Percentiles rank a stretch among this genome's conserved stretches.
These are phyloP conservation scores for Microsporum audouinii DNA, from an alignment of 2,329 filamentous ascomycete genomes.

Conservation along the genomic window DNA sequence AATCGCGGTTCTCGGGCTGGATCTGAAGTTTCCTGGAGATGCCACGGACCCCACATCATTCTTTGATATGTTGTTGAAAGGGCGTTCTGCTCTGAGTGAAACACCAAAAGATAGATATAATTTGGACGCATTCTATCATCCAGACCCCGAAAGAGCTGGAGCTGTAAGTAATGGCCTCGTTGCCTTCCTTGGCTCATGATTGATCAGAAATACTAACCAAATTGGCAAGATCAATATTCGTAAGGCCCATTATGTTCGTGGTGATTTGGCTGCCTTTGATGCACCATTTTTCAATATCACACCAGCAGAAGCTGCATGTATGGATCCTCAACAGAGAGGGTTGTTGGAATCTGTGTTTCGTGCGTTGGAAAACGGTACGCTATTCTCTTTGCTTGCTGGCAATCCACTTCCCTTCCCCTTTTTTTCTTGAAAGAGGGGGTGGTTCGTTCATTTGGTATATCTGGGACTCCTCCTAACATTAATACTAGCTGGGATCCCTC, in stretches of 20 bases:
- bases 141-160: conserved; percentile 26
- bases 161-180: conserved; percentile 17
- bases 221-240: neutral
- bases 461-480: neutral
- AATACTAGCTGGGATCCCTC: conserved; percentile 13
- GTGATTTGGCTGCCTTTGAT: conserved; percentile 10
- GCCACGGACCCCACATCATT: too few relatives aligned
- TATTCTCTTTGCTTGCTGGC: too few relatives aligned
- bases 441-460: neutral
- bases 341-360: conserved; percentile 16
- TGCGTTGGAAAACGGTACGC: conserved; percentile 16
- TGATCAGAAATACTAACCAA: neutral
- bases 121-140: conserved; percentile 28
- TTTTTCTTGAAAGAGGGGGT: neutral
- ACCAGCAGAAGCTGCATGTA: conserved; percentile 10
- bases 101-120: conserved; percentile 22
- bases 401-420: too few relatives aligned
- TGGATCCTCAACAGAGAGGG: conserved; percentile 17
- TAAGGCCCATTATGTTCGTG: neutral
- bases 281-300: conserved; percentile 13
- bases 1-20: too few relatives aligned
- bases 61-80: too few relatives aligned
- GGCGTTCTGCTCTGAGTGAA: too few relatives aligned
- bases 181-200: neutral
- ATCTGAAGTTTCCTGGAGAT: too few relatives aligned